Base-by-base conservation (phyloP, 768 basidiomycete genomes). In the Exsudoporus frostii region DNA sequence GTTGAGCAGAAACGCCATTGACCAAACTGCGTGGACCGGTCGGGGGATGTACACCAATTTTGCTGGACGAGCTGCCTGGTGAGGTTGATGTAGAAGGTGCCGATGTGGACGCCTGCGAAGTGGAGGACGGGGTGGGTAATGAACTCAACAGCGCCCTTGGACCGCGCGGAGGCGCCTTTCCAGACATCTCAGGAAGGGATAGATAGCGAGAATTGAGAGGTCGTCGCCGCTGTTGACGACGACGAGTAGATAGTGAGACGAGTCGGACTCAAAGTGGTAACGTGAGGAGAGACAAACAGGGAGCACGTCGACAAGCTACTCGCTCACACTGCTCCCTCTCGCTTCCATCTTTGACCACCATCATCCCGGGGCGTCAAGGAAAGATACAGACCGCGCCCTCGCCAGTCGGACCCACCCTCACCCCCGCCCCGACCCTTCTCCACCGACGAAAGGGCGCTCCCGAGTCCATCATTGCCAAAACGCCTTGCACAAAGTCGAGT, bases 81-180 rank as follows among this genome's bases (percentile, higher is more conserved):
- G 68, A 55, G 54, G 76, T 64, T 13, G 72, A 66, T 40, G 68
- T 64, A 24, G 76, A 60, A 51, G 74, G 58, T 50, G 68, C 54
- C 43, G 71, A 63, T 53, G 73, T 49, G 44, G 74, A 64, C 25
- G 73, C 61, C 39, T 62, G 65, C 19, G 56, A 65, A 55, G 56
- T 56, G 53, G 61, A 56, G 17, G 71, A 45, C 13, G 55, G 51
- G 29, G 73, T 66, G 47, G 73, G 73, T 11, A 74, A 60, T 36
- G 77, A 71, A 53, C 79, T 80, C 56, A 82, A 63, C 54, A 90
- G 75, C 41, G 88, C 88, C 55, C 88, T 74, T 42, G 88, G 88
- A 51, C 87, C 88, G 59, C 76, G 79, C 59, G 88, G 88, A 61
- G 88, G 88, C 47, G 81, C 83, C 74, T 85, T 88, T 65, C 87